Base-by-base conservation (phyloP, 306 rosid species). In the Boehmeria nivea region DNA sequence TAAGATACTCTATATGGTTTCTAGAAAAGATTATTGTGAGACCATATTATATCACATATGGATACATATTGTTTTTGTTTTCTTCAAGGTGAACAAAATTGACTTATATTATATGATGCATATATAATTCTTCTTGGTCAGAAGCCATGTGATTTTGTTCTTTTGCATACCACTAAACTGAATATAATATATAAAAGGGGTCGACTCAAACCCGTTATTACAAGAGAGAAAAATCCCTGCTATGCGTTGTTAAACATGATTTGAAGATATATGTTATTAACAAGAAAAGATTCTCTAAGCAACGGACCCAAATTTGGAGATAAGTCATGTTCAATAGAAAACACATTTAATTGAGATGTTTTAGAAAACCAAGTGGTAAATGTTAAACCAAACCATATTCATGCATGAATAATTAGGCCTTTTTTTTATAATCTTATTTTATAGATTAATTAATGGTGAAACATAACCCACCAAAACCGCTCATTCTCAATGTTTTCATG, bases 81-180 rank as follows among this genome's bases (percentile, higher is more conserved):
- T 40, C 15, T 40, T 40, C 45, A 1, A 40, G 17, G 39, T 37
- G 59, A 31, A 34, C 17, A 20, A 54, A 54, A n/a, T 34, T 34
- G 44, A 54, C 59, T 18, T 57, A 14, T 13, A 2, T 5, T 57
- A 2, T 20, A 3, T 33, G 38, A 11, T 5, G 38, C 11, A 13
- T 25, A 12, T 50, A 22, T 12, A 22, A 21, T 50, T 38, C 61
- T 21, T 39, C 26, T 8, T 3, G 39, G 39, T 39, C 18, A 15
- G 13, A 39, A 37, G 48, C 33, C 61, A 57, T 40, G 49, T 57
- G 49, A 21, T 57, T 31, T 49, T 31, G 26, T 53, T 16, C 14
- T n/a, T 6, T 52, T 28, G 1, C 10, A 54, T 11, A 6, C 27
- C 27, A 31, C 37, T 33, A 34, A 54, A 34, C 8, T 6, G 14